Conservation (phyloP, 1,139 yeast genomes). For the Geotrichum phurueaensis region DNA sequence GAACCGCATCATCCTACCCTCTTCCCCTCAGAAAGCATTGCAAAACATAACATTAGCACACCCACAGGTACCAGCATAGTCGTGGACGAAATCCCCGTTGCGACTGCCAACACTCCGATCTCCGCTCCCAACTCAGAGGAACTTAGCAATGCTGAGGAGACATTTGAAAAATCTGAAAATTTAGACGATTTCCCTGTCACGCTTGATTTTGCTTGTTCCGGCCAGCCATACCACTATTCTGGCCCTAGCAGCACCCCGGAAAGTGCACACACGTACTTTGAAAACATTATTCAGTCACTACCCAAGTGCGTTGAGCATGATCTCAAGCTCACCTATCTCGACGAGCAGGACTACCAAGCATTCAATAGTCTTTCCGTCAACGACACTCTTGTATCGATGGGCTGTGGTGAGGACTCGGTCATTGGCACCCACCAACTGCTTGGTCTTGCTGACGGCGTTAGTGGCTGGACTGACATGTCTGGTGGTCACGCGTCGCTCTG, state of each 20-base stretch:
- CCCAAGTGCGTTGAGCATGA: not conserved
- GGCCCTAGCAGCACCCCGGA: not conserved
- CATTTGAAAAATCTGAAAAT: not conserved
- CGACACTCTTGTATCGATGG: constrained; percentile 10
- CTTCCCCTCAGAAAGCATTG: not conserved
- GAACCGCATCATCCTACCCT: not conserved
- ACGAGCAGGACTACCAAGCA: not conserved
- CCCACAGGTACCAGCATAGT: not conserved
- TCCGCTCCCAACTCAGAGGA: not conserved
- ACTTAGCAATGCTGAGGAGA: not conserved
- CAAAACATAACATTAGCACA: not conserved
- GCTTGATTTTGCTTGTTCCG: constrained; percentile 13
- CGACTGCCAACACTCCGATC: not conserved
- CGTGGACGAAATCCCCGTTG: not conserved
- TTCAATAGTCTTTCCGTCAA: constrained; percentile 1
- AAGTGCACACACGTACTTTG: not conserved
- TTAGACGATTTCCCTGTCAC: not conserved
- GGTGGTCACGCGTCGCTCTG: constrained; percentile 47
- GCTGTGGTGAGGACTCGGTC: constrained; percentile 55
- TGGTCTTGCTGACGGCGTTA: constrained; percentile 58
- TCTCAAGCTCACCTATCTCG: not conserved
- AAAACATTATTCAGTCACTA: constrained; percentile 6
- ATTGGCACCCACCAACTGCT: constrained; percentile 50
- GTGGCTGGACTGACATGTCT: constrained; percentile 50
- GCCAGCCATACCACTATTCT: constrained; percentile 13